phyloP scores from a whole-genome alignment of 2,329 filamentous ascomycete genomes.

The Colletotrichum sublineola region DNA sequence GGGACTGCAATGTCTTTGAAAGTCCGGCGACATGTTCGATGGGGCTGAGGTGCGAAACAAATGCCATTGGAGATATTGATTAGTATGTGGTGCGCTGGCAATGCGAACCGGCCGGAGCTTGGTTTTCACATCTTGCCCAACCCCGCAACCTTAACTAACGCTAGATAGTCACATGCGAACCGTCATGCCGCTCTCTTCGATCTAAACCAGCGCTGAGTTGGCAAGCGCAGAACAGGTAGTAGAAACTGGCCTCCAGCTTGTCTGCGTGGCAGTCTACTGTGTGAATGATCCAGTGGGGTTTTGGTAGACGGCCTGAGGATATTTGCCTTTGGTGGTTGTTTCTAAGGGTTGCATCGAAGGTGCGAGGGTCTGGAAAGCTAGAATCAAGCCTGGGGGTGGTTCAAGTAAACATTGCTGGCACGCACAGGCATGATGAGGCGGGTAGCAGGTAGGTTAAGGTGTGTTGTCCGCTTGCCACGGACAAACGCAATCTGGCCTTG shows the following conservation, averaged over 20 bases:
- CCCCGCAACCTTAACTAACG: neutral
- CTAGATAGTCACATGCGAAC: neutral
- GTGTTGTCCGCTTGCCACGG: neutral
- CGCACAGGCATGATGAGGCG: neutral
- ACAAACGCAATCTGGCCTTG: neutral
- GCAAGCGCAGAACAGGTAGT: neutral
- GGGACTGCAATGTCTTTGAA: neutral
- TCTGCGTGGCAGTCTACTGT: neutral
- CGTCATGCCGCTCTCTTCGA: neutral
- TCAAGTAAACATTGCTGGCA: neutral
- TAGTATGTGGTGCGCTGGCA: neutral
- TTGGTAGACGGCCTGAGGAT: neutral
- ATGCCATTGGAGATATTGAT: neutral
- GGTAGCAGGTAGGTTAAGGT: neutral
- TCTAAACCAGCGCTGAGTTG: slow-evolving; percentile 6
- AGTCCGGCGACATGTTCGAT: neutral
- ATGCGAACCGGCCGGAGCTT: neutral
- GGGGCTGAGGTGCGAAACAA: neutral
- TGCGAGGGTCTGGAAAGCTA: neutral
- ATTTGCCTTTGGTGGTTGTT: too few species aligned
- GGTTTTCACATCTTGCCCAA: neutral
- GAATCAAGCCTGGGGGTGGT: neutral
- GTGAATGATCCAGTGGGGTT: neutral
- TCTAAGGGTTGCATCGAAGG: neutral
- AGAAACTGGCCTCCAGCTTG: neutral